phyloP scores from a whole-genome alignment of 306 rosid species.

The Glycine tomentella region DNA sequence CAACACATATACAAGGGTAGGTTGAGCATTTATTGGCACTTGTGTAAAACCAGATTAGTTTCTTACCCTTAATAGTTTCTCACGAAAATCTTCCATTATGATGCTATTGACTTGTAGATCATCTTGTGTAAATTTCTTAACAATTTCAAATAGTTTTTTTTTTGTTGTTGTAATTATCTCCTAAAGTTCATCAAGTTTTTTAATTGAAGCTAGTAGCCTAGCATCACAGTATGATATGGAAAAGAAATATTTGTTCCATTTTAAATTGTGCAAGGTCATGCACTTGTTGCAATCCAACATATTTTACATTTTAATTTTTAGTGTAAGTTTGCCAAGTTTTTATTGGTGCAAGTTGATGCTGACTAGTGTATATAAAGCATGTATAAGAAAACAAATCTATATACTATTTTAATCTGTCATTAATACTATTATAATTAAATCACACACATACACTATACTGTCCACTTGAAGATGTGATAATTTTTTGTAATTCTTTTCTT shows the following conservation, averaged over 20 bases:
- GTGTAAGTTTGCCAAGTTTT: conserved; percentile 4
- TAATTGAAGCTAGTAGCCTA: neutral
- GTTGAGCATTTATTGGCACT: neutral
- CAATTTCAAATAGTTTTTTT: too few relatives aligned
- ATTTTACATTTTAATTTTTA: neutral
- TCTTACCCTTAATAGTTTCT: neutral
- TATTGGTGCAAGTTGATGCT: conserved; percentile 19
- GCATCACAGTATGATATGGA: conserved; percentile 4
- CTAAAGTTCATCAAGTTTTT: conserved; percentile 19
- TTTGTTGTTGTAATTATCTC: neutral
- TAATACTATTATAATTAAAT: neutral
- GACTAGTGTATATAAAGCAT: neutral
- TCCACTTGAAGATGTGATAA: conserved; percentile 16
- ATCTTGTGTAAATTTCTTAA: neutral
- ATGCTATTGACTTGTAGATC: neutral
- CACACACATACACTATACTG: neutral
- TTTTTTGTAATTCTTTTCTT: neutral
- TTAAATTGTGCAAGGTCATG: neutral
- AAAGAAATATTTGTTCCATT: neutral
- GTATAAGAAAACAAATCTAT: neutral
- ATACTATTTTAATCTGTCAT: too few relatives aligned
- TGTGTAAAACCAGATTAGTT: neutral
- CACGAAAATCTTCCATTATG: neutral
- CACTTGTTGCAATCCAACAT: neutral
- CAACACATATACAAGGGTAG: neutral